Evolutionary conservation across 129 eudicot genomes (phyloP), one percentile per base, ranked within the genome.

Genomic region (Escallonia rubra): DNA sequence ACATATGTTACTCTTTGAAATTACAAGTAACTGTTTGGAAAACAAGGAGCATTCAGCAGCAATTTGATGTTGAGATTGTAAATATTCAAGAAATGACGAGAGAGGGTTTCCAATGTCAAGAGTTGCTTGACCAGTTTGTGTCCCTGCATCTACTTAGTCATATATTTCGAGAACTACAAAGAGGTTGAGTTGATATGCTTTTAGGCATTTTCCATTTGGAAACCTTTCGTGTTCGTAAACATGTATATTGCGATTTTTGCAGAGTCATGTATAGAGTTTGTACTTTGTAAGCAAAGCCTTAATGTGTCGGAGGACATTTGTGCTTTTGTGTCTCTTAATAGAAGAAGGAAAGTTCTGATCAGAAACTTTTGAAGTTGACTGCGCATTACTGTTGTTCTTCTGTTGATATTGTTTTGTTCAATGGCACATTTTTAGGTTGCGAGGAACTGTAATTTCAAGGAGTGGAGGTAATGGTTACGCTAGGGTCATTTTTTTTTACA

Each of bases 401-500:
- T 46, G 47, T 60, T 41, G 46, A 11, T 41, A 40, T 41, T 60
- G 64, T 40, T 13, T 46, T 8, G 14, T n/a, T 54, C 23, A 41
- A 41, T n/a, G 67, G 52, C 43, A 6, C 56, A 39, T 59, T 61
- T 47, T 4, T 41, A 71, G 75, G 68, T 7, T 61, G 75, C 55
- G 59, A 71, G 41, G 23, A 61, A 65, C 49, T 51, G 68, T 46
- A 57, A 61, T 41, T 50, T 12, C 60, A 71, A 61, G 75, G 40
- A 51, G 67, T 45, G 13, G 43, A 9, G 75, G 68, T 71, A 71
- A 41, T 40, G 23, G 39, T 55, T 61, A 47, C n/a, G 6, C 43
- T 61, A 12, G 56, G 52, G 61, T 14, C 41, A 13, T 56, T 2
- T 9, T 11, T n/a, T 4, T 52, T 6, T 52, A 41, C 48, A 41